Conservation (phyloP, 345 rosid species). For the Linum lewisii region DNA sequence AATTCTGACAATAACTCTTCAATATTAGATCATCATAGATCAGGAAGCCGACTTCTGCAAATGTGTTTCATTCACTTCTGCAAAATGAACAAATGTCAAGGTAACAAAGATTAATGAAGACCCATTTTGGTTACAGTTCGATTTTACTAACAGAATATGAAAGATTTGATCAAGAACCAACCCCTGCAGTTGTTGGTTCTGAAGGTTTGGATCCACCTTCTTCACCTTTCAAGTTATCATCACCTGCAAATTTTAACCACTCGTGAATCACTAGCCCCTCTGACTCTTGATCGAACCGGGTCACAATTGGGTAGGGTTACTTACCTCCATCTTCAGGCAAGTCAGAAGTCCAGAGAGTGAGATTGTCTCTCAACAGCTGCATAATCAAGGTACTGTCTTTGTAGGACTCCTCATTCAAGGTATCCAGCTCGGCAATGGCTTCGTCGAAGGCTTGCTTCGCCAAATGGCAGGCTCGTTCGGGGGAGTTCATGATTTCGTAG, state of each 20-base stretch:
- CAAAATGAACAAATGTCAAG: neutral
- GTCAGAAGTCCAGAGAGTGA: constrained; percentile 7
- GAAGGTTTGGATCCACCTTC: neutral
- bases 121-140: too few relatives aligned
- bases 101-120: neutral
- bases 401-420: constrained; percentile 5
- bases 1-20: neutral
- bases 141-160: neutral
- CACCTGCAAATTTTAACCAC: neutral
- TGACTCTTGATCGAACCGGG: too few relatives aligned
- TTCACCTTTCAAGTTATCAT: neutral
- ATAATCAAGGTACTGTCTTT: constrained; percentile 4
- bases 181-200: neutral
- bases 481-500: constrained; percentile 6
- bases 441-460: constrained; percentile 6
- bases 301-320: too few relatives aligned
- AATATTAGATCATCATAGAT: neutral
- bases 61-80: neutral
- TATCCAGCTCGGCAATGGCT: constrained; percentile 5
- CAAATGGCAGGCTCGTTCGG: constrained; percentile 6
- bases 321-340: constrained; percentile 7
- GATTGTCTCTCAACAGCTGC: constrained; percentile 7
- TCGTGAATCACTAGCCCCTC: too few relatives aligned
- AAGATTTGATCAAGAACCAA: neutral
- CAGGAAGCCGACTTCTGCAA: neutral